phyloP scores from a whole-genome alignment of 352 stramenopile genomes.

The Phytopythium ostracodes region DNA sequence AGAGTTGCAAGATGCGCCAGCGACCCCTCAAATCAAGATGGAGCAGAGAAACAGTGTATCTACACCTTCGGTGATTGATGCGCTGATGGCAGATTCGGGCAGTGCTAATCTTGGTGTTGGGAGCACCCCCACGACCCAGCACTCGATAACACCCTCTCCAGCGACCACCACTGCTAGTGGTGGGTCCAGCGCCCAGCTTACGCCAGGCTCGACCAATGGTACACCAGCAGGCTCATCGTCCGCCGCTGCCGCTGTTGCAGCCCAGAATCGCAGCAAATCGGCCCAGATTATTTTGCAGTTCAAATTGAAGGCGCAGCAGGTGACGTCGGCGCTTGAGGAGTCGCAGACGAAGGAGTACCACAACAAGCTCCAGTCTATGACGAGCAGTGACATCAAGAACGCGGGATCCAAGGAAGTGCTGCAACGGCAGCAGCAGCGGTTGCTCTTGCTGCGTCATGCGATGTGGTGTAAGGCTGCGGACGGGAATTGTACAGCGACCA shows the following conservation, averaged over 20 bases:
- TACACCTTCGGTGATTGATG: constrained; percentile 36
- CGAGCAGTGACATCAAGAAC: constrained; percentile 65
- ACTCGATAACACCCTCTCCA: background rate
- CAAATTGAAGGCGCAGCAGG: constrained; percentile 67
- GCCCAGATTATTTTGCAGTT: constrained; percentile 83
- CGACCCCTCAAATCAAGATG: constrained; percentile 25
- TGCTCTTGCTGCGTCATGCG: constrained; percentile 96
- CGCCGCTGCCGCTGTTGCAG: constrained; percentile 17
- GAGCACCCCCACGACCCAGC: background rate
- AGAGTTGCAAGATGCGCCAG: constrained; percentile 52
- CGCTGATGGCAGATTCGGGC: constrained; percentile 37
- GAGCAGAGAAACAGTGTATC: constrained; percentile 24
- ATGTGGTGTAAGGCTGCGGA: constrained; percentile 97
- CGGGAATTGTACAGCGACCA: constrained; percentile 91
- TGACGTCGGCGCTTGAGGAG: constrained; percentile 77
- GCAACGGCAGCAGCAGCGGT: constrained; percentile 96
- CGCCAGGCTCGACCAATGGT: constrained; percentile 8
- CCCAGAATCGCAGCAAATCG: constrained; percentile 59
- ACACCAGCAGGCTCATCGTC: constrained; percentile 15
- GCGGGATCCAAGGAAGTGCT: constrained; percentile 92
- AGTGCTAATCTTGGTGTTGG: background rate
- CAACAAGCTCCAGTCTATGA: constrained; percentile 83
- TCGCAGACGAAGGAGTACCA: constrained; percentile 80
- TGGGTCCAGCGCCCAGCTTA: background rate
- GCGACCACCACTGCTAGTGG: background rate